Percentiles rank a stretch among this genome's conserved stretches.
Evolutionary conservation across 495 filamentous ascomycete species (phyloP).

Genomic region (Penicillium bialowiezense): DNA sequence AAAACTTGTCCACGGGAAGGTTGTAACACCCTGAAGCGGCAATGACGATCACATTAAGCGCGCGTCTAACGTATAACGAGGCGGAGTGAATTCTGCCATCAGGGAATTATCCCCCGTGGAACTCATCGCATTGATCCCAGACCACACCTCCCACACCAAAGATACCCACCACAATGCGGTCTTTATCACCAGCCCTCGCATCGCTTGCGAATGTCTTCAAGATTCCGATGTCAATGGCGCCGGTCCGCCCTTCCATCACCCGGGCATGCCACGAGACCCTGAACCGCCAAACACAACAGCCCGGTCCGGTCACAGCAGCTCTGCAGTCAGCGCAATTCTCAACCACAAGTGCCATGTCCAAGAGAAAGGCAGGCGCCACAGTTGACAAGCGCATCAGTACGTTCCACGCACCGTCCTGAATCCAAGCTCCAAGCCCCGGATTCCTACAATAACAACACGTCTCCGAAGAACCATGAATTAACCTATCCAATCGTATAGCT

Average conservation of each 20-base stretch:
- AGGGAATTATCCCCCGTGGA: slow-evolving; percentile 27
- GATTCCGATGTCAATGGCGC: slow-evolving; percentile 36
- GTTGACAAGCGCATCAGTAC: slow-evolving; percentile 49
- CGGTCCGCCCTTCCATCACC: slow-evolving; percentile 27
- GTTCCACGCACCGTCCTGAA: slow-evolving; percentile 12
- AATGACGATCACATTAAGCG: slow-evolving; percentile 19
- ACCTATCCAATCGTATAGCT: slow-evolving; percentile 31
- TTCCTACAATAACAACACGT: background rate
- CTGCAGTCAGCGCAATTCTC: slow-evolving; percentile 41
- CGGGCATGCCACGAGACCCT: slow-evolving; percentile 29
- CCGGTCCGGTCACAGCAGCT: slow-evolving; percentile 26
- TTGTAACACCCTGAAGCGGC: too few relatives aligned
- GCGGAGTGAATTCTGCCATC: slow-evolving; percentile 30
- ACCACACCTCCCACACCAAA: slow-evolving; percentile 13
- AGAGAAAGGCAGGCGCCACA: slow-evolving; percentile 26
- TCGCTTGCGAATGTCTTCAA: slow-evolving; percentile 46
- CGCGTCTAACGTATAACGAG: slow-evolving; percentile 27
- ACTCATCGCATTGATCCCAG: slow-evolving; percentile 8
- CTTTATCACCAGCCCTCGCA: slow-evolving; percentile 42
- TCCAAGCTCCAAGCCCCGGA: slow-evolving; percentile 8
- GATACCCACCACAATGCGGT: slow-evolving; percentile 31
- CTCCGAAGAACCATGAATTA: slow-evolving; percentile 1
- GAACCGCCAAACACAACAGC: slow-evolving; percentile 24
- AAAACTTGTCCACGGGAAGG: too few relatives aligned
- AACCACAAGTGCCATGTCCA: slow-evolving; percentile 36